Percentiles rank a stretch among this genome's conserved stretches.
Conservation (phyloP, 1,284 basidiomycete species). For the Leccinum pachyderme region DNA sequence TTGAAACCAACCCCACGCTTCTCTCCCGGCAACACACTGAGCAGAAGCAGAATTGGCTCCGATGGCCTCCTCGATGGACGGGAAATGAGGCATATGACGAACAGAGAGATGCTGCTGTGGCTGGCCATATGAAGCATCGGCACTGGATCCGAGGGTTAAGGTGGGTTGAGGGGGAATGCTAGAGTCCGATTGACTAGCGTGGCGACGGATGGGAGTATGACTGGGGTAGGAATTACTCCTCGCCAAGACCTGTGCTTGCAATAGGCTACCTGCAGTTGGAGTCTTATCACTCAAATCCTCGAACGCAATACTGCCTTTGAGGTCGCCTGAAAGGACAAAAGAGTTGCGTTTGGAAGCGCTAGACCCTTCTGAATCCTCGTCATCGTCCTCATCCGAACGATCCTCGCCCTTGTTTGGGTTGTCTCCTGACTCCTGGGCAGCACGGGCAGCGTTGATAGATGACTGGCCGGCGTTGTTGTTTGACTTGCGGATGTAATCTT, state of each 20-base stretch:
- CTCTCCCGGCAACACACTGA: conserved; percentile 72
- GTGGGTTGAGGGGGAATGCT: conserved; percentile 49
- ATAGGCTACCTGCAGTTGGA: conserved; percentile 71
- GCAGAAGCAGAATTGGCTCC: conserved; percentile 69
- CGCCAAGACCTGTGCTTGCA: conserved; percentile 66
- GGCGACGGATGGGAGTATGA: conserved; percentile 73
- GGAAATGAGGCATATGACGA: conserved; percentile 74
- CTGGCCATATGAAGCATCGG: conserved; percentile 43
- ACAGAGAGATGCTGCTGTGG: conserved; percentile 59
- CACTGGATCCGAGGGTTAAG: conserved; percentile 48
- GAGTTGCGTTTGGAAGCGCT: conserved; percentile 74
- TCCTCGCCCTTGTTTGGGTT: conserved; percentile 55
- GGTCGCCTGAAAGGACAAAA: conserved; percentile 59
- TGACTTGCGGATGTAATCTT: conserved; percentile 85
- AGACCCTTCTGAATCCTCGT: conserved; percentile 75
- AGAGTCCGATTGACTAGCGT: conserved; percentile 55
- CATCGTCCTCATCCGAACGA: conserved; percentile 77
- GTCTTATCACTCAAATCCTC: conserved; percentile 77
- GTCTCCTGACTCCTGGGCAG: conserved; percentile 62
- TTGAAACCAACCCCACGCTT: conserved; percentile 85
- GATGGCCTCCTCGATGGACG: conserved; percentile 80
- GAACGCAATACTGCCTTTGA: conserved; percentile 55
- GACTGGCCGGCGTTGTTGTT: conserved; percentile 78
- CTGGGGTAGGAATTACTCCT: conserved; percentile 57
- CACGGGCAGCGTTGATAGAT: conserved; percentile 66